A percentile compares a stretch with the other conserved stretches of the same genome.
These are phyloP conservation scores for Cutaneotrichosporon dermatis DNA, from an alignment of 1,284 basidiomycete genomes.

Conservation along the genomic window DNA sequence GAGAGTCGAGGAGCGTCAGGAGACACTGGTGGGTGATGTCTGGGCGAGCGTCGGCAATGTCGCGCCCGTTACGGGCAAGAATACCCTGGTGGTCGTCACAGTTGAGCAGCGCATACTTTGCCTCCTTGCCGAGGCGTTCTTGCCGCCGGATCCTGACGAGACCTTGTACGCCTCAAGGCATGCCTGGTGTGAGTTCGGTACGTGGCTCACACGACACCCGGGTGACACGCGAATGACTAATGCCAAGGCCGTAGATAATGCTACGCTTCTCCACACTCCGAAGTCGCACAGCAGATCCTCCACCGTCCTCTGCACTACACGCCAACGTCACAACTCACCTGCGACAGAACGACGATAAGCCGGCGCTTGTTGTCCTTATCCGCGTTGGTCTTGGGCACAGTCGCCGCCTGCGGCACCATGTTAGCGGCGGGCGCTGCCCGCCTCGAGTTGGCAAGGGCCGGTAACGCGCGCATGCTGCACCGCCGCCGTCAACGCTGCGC, in stretches of 20 bases:
- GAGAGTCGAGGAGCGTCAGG: constrained; percentile 92
- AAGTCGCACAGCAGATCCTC: too few species aligned
- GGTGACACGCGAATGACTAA: too few species aligned
- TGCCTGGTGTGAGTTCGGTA: constrained; percentile 56
- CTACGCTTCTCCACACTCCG: too few species aligned
- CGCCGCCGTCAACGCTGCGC: constrained; percentile 22
- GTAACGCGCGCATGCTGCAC: constrained; percentile 35
- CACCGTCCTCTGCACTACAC: too few species aligned
- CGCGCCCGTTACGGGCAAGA: constrained; percentile 91
- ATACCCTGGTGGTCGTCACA: constrained; percentile 99
- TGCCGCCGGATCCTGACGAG: constrained; percentile 55
- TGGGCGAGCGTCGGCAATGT: constrained; percentile 95
- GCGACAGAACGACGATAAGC: constrained; percentile 77
- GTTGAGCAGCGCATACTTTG: constrained; percentile 95
- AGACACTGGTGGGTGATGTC: constrained; percentile 99
- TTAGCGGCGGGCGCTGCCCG: constrained; percentile 30
- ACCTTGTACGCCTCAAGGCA: constrained; percentile 94
- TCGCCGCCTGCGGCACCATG: constrained; percentile 54
- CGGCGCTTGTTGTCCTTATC: constrained; percentile 63
- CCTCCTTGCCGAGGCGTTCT: constrained; percentile 59
- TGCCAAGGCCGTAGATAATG: too few species aligned
- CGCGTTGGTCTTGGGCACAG: constrained; percentile 61
- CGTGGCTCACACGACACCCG: not conserved
- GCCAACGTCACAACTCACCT: constrained; percentile 29
- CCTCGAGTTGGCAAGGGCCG: constrained; percentile 36